Evolutionary conservation across 2,329 filamentous ascomycete genomes (phyloP), one percentile per base, ranked within the genome.

Genomic region (Phaeosphaeriaceae sp.): DNA sequence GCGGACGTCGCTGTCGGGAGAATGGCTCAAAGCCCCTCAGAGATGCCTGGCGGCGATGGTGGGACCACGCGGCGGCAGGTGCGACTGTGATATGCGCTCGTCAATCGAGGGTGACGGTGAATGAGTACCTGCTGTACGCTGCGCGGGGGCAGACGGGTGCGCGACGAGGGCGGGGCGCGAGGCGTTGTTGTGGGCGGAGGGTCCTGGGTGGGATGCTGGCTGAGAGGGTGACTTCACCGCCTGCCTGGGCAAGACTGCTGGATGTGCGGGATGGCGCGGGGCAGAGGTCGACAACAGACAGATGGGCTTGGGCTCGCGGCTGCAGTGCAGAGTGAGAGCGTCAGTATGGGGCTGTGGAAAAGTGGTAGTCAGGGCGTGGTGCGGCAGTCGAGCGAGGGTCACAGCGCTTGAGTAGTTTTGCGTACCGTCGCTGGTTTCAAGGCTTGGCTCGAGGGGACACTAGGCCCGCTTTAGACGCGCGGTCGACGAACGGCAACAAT

Each of bases 21-120:
- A 67, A 74, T 75, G 75, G 76, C 75, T 76, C 74, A 60, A 75
- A 76, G 76, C 74, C 76, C 76, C 73, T 76, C 73, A 74, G 69
- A 74, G 69, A 68, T 67, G 67, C 72, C 70, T 68, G 67, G 63
- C 69, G 69, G 73, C 68, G 69, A 60, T 64, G 64, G 45, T 65
- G 68, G 66, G 71, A 72, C 67, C 68, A 73, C 72, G 72, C 71
- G 74, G 76, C 72, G 69, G 56, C 60, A 53, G 57, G 62, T 66
- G 66, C 66, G 57, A 58, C 59, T 69, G 61, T 64, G 58, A 58
- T 56, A 57, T 57, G 67, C 55, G 54, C 51, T 56, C 52, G 67
- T 75, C 69, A 74, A 74, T 73, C 64, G 65, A 62, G 62, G 61
- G 63, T 33, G 63, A 67, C 53, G 62, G 60, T 56, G 54, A 55